Percentiles rank a stretch among this genome's conserved stretches.
Evolutionary conservation across 495 filamentous ascomycete genomes (phyloP).

Genomic region (Lasiosphaeria miniovina): DNA sequence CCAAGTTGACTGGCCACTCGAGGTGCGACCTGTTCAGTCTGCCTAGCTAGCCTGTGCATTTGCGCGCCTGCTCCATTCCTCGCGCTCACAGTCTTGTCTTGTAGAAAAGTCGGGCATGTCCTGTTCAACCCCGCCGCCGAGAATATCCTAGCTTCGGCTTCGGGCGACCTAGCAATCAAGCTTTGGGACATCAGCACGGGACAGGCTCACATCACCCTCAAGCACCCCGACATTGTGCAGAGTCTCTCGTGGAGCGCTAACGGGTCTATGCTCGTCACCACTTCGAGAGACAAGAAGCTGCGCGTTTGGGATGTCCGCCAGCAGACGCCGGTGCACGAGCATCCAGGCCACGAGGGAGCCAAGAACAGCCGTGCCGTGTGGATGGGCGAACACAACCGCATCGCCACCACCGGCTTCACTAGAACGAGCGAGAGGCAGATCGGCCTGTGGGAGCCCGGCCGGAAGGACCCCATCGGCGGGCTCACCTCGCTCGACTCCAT

Average conservation of each 20-base stretch:
- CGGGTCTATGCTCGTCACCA: conserved; percentile 84
- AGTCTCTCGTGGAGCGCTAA: conserved; percentile 94
- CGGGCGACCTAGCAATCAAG: conserved; percentile 92
- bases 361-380: conserved; percentile 96
- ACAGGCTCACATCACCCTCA: conserved; percentile 65
- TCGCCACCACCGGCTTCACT: conserved; percentile 95
- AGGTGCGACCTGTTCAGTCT: conserved; percentile 34
- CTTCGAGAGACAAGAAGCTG: conserved; percentile 96
- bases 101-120: conserved; percentile 91
- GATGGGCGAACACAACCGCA: conserved; percentile 92
- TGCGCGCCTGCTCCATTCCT: neutral
- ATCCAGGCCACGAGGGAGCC: conserved; percentile 81
- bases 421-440: conserved; percentile 97
- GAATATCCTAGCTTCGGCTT: conserved; percentile 91
- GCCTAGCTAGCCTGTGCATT: neutral
- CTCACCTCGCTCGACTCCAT: conserved; percentile 88
- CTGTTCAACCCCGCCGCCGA: conserved; percentile 96
- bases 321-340: conserved; percentile 81
- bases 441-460: conserved; percentile 89
- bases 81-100: conserved; percentile 13
- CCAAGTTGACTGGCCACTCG: conserved; percentile 74
- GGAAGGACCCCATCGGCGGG: conserved; percentile 80
- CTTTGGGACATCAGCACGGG: conserved; percentile 92
- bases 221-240: conserved; percentile 87
- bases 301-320: conserved; percentile 96